Evolutionary conservation across 164 flowering plant genomes (phyloP).

Genomic region (Stephania japonica): DNA sequence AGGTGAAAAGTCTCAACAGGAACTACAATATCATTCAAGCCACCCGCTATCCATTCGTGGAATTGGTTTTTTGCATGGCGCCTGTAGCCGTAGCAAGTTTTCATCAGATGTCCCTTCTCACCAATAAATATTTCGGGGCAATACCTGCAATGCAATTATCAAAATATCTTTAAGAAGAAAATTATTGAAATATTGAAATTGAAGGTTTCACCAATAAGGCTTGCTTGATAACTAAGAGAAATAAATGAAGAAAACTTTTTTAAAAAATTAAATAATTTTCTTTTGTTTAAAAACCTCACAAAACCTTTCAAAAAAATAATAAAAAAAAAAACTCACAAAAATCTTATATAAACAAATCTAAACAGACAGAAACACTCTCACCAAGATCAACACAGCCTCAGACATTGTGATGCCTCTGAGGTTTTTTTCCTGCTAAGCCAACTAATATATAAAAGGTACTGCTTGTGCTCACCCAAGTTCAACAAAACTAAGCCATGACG

Average conservation of each 20-base stretch:
- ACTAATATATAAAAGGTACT: too few species aligned
- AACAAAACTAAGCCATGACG: too few species aligned
- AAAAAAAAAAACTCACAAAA: neutral
- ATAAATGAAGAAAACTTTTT: neutral
- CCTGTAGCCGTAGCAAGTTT: conserved; percentile 58
- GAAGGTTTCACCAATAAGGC: neutral
- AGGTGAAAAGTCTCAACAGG: conserved; percentile 78
- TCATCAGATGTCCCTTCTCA: conserved; percentile 64
- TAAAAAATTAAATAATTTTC: too few species aligned
- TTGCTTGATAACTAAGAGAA: neutral
- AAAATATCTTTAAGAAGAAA: neutral
- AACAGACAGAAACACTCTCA: neutral
- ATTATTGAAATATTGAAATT: neutral
- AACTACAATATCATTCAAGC: conserved; percentile 60
- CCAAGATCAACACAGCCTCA: too few species aligned
- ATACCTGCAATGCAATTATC: conserved; percentile 38
- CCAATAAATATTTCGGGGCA: conserved; percentile 84
- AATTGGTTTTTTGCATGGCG: conserved; percentile 39
- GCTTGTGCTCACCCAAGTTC: too few species aligned
- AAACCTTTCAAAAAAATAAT: too few species aligned
- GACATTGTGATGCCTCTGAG: too few species aligned
- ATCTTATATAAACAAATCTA: neutral
- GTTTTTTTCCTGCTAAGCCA: too few species aligned
- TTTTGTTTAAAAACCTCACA: neutral
- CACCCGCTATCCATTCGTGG: conserved; percentile 67